Percentiles rank a stretch among this genome's conserved stretches.
Evolutionary conservation across 2,329 filamentous ascomycete species (phyloP).

Genomic region (Phyllosticta citribraziliensis): DNA sequence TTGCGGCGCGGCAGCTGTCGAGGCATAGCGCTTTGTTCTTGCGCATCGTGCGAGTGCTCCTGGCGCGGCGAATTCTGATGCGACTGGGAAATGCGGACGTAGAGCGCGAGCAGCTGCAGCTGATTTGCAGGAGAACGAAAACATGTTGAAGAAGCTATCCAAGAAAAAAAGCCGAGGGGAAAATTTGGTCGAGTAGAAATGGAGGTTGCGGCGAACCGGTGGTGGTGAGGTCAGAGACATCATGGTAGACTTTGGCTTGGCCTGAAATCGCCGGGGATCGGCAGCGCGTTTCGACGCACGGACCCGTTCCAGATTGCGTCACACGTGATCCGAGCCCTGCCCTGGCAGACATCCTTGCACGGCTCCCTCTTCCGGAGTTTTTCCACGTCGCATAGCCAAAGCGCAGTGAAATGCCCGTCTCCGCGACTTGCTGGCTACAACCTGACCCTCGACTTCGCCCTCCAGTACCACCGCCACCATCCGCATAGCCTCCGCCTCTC

Average conservation of each 20-base stretch:
- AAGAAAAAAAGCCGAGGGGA: background rate
- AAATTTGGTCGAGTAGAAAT: background rate
- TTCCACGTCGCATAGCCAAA: background rate
- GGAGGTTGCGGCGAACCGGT: background rate
- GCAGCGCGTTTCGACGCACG: background rate
- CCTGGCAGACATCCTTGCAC: too few species aligned
- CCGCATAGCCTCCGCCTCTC: background rate
- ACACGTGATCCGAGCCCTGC: background rate
- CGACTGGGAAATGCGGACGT: background rate
- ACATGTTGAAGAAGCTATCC: background rate
- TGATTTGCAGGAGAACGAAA: background rate
- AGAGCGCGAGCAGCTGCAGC: background rate
- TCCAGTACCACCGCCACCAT: background rate
- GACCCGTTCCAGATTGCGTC: background rate
- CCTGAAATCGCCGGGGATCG: constrained; percentile 8
- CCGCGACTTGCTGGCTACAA: background rate
- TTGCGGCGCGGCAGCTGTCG: background rate
- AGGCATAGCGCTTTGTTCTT: background rate
- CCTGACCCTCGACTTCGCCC: background rate
- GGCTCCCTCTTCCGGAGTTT: background rate
- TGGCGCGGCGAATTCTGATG: background rate
- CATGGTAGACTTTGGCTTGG: constrained; percentile 4
- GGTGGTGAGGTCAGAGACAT: background rate
- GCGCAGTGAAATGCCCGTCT: too few species aligned
- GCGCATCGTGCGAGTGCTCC: background rate